A percentile compares a stretch with the other conserved stretches of the same genome.
phyloP scores from a whole-genome alignment of 805 yeast genomes.

The Ogataea neopini region DNA sequence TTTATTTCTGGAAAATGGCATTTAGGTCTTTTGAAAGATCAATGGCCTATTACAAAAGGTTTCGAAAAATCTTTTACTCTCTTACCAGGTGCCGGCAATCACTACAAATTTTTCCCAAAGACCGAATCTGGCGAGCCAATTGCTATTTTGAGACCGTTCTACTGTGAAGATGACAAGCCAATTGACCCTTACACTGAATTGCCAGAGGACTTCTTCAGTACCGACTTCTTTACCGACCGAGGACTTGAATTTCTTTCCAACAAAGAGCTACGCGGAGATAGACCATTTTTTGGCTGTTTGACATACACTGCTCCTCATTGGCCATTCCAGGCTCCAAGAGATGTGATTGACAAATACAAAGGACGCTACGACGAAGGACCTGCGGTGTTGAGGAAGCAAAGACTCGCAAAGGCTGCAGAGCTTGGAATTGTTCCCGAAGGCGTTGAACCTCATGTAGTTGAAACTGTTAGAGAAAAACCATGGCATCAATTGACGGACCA shows the following conservation, averaged over 20 bases:
- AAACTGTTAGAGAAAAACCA: slow-evolving; percentile 41
- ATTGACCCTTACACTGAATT: slow-evolving; percentile 38
- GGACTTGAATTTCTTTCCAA: slow-evolving; percentile 39
- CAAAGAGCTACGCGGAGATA: slow-evolving; percentile 35
- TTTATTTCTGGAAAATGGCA: slow-evolving; percentile 64
- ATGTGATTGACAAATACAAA: slow-evolving; percentile 46
- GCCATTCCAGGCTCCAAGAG: slow-evolving; percentile 63
- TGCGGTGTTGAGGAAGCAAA: slow-evolving; percentile 38
- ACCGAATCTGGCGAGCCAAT: slow-evolving; percentile 30
- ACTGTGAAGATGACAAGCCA: slow-evolving; percentile 39
- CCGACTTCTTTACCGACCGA: slow-evolving; percentile 46
- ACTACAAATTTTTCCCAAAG: slow-evolving; percentile 47
- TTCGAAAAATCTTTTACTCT: slow-evolving; percentile 51
- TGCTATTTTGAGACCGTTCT: slow-evolving; percentile 42
- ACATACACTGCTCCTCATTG: slow-evolving; percentile 69
- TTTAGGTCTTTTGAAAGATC: slow-evolving; percentile 48
- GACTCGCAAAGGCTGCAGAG: slow-evolving; percentile 43
- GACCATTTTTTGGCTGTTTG: slow-evolving; percentile 55
- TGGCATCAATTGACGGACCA: slow-evolving; percentile 46
- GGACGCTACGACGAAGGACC: slow-evolving; percentile 54
- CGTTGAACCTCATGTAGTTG: slow-evolving; percentile 45
- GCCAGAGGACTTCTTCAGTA: slow-evolving; percentile 50
- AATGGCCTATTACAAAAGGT: slow-evolving; percentile 51
- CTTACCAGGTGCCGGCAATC: slow-evolving; percentile 60
- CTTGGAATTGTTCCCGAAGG: slow-evolving; percentile 49